Percentiles rank a stretch among this genome's conserved stretches.
These are phyloP conservation scores for Lentinula detonsa DNA, from an alignment of 768 basidiomycete species.

Conservation along the genomic window DNA sequence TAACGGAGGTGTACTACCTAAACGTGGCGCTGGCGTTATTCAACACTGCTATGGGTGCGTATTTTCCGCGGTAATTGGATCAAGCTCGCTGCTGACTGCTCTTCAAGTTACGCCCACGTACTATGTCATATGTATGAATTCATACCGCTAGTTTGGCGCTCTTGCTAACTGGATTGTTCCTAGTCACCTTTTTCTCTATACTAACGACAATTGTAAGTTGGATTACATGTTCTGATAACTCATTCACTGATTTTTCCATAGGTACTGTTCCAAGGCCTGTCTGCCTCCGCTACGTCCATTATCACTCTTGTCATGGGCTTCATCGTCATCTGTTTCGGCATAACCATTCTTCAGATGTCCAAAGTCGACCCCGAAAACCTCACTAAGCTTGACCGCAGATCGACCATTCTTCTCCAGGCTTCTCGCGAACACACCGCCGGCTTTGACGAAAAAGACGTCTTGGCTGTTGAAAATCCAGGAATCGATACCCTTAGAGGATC, in stretches of 20 bases:
- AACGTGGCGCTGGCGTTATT: conserved; percentile 95
- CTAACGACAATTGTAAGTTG: conserved; percentile 66
- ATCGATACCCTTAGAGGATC: conserved; percentile 89
- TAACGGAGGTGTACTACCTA: conserved; percentile 91
- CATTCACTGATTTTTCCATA: conserved; percentile 14
- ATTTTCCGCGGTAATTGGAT: neutral
- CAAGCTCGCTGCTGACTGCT: conserved; percentile 8
- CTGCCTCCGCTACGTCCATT: conserved; percentile 70
- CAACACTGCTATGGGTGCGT: conserved; percentile 80
- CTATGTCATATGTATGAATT: conserved; percentile 68
- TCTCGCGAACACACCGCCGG: conserved; percentile 64
- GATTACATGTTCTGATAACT: neutral
- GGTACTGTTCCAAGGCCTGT: conserved; percentile 88
- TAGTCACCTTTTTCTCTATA: conserved; percentile 82
- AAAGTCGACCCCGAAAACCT: conserved; percentile 85
- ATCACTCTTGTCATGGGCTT: conserved; percentile 92
- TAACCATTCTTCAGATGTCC: conserved; percentile 93
- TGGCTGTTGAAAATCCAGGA: conserved; percentile 81
- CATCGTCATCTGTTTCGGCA: conserved; percentile 85
- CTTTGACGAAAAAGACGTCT: conserved; percentile 61
- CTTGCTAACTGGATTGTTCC: neutral
- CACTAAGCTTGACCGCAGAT: conserved; percentile 77
- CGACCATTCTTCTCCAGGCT: conserved; percentile 89
- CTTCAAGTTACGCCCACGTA: conserved; percentile 76
- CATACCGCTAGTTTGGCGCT: neutral